A percentile compares a stretch with the other conserved stretches of the same genome.
Evolutionary conservation across 2,329 filamentous ascomycete genomes (phyloP).

Genomic region (Fusarium siculi): DNA sequence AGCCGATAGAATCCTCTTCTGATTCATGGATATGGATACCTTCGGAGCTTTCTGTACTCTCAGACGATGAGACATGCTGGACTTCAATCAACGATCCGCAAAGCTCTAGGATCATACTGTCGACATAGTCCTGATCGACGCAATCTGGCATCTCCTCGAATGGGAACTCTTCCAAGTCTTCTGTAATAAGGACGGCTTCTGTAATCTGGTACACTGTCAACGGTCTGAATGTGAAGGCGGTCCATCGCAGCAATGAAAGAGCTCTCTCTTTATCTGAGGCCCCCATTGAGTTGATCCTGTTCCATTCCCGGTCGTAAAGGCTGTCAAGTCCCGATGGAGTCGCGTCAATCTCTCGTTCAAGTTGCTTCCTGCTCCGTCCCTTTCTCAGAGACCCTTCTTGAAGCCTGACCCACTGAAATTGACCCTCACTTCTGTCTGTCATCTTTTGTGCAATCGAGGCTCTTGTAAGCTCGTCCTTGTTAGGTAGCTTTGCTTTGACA

Average conservation of each 20-base stretch:
- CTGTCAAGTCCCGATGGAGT: slow-evolving; percentile 42
- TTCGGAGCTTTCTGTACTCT: accelerated
- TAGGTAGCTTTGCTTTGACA: slow-evolving; percentile 42
- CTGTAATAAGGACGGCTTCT: background rate
- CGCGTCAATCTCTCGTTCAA: slow-evolving; percentile 43
- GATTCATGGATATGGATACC: accelerated
- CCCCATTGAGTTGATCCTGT: slow-evolving; percentile 26
- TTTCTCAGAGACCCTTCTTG: slow-evolving; percentile 39
- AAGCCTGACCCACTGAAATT: slow-evolving; percentile 49
- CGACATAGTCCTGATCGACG: background rate
- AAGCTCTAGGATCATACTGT: background rate
- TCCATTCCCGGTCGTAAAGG: slow-evolving; percentile 48
- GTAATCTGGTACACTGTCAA: background rate
- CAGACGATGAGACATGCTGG: accelerated
- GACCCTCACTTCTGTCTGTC: slow-evolving; percentile 44
- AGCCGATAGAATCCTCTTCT: background rate
- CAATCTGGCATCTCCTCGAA: background rate
- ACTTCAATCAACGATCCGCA: background rate
- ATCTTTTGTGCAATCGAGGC: slow-evolving; percentile 37
- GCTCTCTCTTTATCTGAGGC: slow-evolving; percentile 26
- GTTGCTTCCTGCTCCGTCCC: slow-evolving; percentile 43
- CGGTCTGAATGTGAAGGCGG: slow-evolving; percentile 39
- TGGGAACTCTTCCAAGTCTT: accelerated
- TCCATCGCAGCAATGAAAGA: slow-evolving; percentile 46
- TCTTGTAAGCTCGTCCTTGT: slow-evolving; percentile 33